Base-by-base conservation (phyloP, 164 flowering plant species). In the Vitis riparia region DNA sequence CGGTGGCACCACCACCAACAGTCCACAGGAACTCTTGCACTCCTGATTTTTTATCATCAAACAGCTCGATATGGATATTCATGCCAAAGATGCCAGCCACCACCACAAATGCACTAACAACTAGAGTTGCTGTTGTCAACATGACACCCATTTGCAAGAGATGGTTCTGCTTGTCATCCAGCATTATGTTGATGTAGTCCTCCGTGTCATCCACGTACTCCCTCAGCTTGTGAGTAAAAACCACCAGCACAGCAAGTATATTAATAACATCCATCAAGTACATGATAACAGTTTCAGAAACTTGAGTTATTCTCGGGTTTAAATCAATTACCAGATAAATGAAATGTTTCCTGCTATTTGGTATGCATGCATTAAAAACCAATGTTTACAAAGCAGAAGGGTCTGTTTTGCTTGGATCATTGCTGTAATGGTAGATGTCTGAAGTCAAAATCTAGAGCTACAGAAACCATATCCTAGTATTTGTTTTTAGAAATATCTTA, bases 161-260 rank as follows among this genome's bases (percentile, higher is more conserved):
- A 73, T 91, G 93, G 73, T 94, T 94, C 83, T 94, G 98, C 67
- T 94, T 94, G 88, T 94, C 98, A 68, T 95, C 99, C 82, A 95
- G 73, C 97, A 92, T 95, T 53, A 95, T 95, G 80, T 95, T 95
- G 82, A 95, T 91, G 83, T 89, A 95, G 74, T 95, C 99, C 77
- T 95, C 99, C 17, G 99, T 95, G 84, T 93, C 98, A 63, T 91
- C 99, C 0, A 95, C 98, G 27, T 94, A 94, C 80, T 94, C 98
- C 81, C 94, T 80, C 77, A 94, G 93, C 97, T 93, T 71, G 44
- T 37, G 7, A 37, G 44, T 37, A 37, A 37, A 37, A 37, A 37
- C 44, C 44, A 37, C 44, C 44, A 37, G 44, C 44, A 37, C 44
- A 37, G 44, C 44, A 37, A 37, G 8, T 37, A 37, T 37, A 37